A percentile compares a stretch with the other conserved stretches of the same genome.
Conservation (phyloP, 106 monocot species). For the Allium fistulosum region DNA sequence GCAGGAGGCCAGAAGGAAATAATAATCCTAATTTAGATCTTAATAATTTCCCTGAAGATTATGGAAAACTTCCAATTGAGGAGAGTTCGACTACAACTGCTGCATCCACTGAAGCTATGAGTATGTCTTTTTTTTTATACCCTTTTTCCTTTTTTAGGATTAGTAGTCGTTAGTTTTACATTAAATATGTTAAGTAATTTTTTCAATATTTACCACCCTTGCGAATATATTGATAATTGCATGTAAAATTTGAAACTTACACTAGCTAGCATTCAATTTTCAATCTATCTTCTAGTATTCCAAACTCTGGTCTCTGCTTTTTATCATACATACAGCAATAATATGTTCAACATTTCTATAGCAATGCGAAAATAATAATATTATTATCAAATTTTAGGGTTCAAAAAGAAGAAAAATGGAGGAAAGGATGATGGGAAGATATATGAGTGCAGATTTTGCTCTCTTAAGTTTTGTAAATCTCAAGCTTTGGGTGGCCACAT, state of each 20-base stretch:
- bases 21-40: slow-evolving; percentile 51
- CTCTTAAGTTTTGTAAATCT: slow-evolving; percentile 96
- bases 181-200: too few species aligned
- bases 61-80: slow-evolving; percentile 63
- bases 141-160: neutral
- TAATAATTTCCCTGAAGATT: slow-evolving; percentile 93
- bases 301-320: too few species aligned
- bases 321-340: too few species aligned
- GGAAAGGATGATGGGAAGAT: slow-evolving; percentile 76
- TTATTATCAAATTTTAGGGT: slow-evolving; percentile 17
- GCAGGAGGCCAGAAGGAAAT: slow-evolving; percentile 76
- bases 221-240: too few species aligned
- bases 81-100: slow-evolving; percentile 84
- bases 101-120: slow-evolving; percentile 45
- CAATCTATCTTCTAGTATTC: too few species aligned
- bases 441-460: slow-evolving; percentile 94
- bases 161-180: too few species aligned
- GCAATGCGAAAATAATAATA: too few species aligned
- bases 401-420: slow-evolving; percentile 63
- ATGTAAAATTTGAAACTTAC: too few species aligned
- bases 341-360: too few species aligned
- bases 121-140: slow-evolving; percentile 14
- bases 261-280: too few species aligned
- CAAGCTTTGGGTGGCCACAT: slow-evolving; percentile 98
- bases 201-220: too few species aligned